Evolutionary conservation across 2,329 filamentous ascomycete species (phyloP).

Genomic region (Clonostachys solani): DNA sequence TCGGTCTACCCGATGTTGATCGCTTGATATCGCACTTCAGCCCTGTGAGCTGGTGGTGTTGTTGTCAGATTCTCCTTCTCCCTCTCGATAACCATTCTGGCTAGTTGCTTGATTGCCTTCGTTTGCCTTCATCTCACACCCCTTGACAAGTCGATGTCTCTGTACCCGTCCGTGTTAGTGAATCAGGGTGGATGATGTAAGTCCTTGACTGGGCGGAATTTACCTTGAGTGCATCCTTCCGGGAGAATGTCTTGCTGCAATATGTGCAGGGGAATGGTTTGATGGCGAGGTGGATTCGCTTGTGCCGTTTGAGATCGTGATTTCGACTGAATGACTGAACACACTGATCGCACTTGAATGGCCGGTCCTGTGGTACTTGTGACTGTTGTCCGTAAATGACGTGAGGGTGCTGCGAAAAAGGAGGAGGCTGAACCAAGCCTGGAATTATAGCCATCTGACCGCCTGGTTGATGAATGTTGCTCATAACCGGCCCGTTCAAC

Average conservation of each 20-base stretch:
- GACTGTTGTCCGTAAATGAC: conserved; percentile 48
- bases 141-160: conserved; percentile 62
- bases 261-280: conserved; percentile 91
- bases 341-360: conserved; percentile 92
- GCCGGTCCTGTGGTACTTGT: conserved; percentile 62
- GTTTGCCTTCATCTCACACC: conserved; percentile 29
- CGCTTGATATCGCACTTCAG: too few relatives aligned
- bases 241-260: conserved; percentile 95
- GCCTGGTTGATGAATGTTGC: conserved; percentile 72
- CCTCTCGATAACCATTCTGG: too few relatives aligned
- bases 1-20: too few relatives aligned
- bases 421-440: conserved; percentile 19
- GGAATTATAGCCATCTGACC: conserved; percentile 67
- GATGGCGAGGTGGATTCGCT: conserved; percentile 88
- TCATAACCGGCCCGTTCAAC: conserved; percentile 57
- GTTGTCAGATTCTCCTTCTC: too few relatives aligned
- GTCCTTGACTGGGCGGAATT: conserved; percentile 13
- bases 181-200: conserved; percentile 7
- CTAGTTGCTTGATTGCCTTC: too few relatives aligned
- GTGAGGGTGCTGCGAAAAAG: conserved; percentile 33
- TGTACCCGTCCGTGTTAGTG: conserved; percentile 18
- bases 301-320: conserved; percentile 93
- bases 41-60: too few relatives aligned
- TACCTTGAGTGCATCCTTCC: conserved; percentile 97
- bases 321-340: conserved; percentile 94